phyloP scores from a whole-genome alignment of 2,329 filamentous ascomycete species.

The Neoascochyta sp. region DNA sequence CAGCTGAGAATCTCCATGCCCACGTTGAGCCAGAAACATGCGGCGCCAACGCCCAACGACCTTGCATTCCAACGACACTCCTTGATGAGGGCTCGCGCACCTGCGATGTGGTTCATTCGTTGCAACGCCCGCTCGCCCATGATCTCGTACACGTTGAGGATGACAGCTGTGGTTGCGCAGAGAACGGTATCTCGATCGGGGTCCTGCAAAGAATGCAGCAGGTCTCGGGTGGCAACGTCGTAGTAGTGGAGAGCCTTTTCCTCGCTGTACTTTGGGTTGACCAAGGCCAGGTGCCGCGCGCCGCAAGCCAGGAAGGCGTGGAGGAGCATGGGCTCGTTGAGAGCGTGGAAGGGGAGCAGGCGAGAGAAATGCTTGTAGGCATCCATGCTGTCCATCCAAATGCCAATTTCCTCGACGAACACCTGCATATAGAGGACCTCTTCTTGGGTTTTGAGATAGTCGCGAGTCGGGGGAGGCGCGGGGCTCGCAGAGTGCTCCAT shows the following conservation, averaged over 20 bases:
- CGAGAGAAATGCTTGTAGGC: slow-evolving; percentile 80
- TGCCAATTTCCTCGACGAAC: slow-evolving; percentile 82
- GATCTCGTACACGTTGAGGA: slow-evolving; percentile 88
- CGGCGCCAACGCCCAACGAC: slow-evolving; percentile 72
- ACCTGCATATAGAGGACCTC: slow-evolving; percentile 88
- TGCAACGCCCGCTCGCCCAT: slow-evolving; percentile 78
- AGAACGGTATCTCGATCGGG: slow-evolving; percentile 78
- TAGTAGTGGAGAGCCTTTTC: slow-evolving; percentile 81
- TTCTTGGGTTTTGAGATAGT: slow-evolving; percentile 69
- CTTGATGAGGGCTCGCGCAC: slow-evolving; percentile 78
- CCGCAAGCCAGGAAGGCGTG: slow-evolving; percentile 88
- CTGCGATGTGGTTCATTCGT: slow-evolving; percentile 85
- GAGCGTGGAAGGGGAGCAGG: slow-evolving; percentile 75
- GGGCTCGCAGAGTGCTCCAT: slow-evolving; percentile 24
- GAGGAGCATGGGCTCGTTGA: slow-evolving; percentile 81
- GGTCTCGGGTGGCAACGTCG: slow-evolving; percentile 74
- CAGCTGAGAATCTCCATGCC: slow-evolving; percentile 88
- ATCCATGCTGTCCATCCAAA: slow-evolving; percentile 95
- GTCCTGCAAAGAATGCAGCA: slow-evolving; percentile 74
- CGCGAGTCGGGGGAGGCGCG: slow-evolving; percentile 41
- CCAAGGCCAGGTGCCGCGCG: slow-evolving; percentile 71
- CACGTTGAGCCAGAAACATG: slow-evolving; percentile 93
- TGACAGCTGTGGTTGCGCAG: slow-evolving; percentile 81
- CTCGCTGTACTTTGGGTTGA: slow-evolving; percentile 66
- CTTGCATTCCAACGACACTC: slow-evolving; percentile 85